Conservation (phyloP, 2,329 filamentous ascomycete genomes). For the Pestalotiopsis sp. region DNA sequence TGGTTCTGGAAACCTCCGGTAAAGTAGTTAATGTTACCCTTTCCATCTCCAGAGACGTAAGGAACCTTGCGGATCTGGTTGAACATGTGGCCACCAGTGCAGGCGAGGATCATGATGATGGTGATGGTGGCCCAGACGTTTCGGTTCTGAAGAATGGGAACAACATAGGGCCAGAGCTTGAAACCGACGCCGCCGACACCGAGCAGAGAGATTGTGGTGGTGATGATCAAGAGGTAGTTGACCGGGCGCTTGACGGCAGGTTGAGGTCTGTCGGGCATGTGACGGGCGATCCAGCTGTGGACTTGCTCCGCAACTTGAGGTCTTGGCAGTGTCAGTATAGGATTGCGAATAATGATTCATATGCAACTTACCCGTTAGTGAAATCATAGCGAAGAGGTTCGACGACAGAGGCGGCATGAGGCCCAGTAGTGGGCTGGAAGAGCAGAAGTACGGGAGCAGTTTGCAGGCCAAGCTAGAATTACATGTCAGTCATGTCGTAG, state of each 20-base stretch:
- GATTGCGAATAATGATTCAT: not conserved
- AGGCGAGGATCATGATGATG: conserved; percentile 86
- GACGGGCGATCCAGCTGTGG: conserved; percentile 76
- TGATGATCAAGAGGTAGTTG: conserved; percentile 79
- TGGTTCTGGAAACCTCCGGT: conserved; percentile 92
- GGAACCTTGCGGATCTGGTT: conserved; percentile 97
- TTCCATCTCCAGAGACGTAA: conserved; percentile 84
- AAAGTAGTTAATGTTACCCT: conserved; percentile 87
- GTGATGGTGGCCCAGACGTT: conserved; percentile 93
- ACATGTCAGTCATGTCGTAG: not conserved
- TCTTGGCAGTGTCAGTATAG: conserved; percentile 42
- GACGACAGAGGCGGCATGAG: conserved; percentile 70
- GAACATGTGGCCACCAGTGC: conserved; percentile 98
- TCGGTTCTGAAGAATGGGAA: conserved; percentile 84
- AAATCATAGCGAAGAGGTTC: conserved; percentile 86
- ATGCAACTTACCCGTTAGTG: conserved; percentile 65
- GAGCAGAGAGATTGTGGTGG: conserved; percentile 68
- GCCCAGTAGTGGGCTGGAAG: conserved; percentile 83
- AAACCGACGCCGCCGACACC: conserved; percentile 69
- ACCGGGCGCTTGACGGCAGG: conserved; percentile 81
- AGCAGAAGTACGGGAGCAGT: conserved; percentile 89
- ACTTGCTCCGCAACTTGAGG: conserved; percentile 76
- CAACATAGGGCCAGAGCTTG: conserved; percentile 75
- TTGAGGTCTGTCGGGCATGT: conserved; percentile 77
- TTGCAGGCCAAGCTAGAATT: conserved; percentile 79